phyloP scores from a whole-genome alignment of 371 early-diverging fungal species.

The Fennellomyces sp. region DNA sequence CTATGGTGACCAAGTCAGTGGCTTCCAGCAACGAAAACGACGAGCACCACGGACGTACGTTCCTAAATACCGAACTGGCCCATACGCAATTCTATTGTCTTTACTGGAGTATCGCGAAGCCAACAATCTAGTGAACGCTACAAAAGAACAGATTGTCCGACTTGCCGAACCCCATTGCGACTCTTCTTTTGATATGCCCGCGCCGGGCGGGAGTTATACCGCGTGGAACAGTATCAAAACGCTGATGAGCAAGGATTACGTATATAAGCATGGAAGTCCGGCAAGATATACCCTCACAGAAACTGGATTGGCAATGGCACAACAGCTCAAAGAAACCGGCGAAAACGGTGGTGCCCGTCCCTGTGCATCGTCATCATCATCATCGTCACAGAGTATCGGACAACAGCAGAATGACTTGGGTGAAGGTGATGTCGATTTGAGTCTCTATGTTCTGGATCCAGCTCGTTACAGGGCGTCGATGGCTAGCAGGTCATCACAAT shows the following conservation, averaged over 20 bases:
- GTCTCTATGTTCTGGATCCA: constrained; percentile 19
- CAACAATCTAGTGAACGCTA: constrained; percentile 23
- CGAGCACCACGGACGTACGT: constrained; percentile 59
- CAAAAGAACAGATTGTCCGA: constrained; percentile 62
- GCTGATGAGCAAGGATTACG: constrained; percentile 67
- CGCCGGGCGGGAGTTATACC: constrained; percentile 58
- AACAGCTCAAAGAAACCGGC: constrained; percentile 35
- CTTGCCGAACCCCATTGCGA: constrained; percentile 70
- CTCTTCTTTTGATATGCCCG: constrained; percentile 65
- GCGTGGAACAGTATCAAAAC: constrained; percentile 84
- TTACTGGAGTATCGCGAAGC: constrained; percentile 50
- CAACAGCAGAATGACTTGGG: not conserved
- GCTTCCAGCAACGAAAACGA: constrained; percentile 22
- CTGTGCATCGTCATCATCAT: not conserved
- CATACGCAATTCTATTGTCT: constrained; percentile 86
- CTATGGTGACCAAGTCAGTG: constrained; percentile 11
- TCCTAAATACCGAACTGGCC: constrained; percentile 81
- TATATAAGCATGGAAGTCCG: constrained; percentile 67
- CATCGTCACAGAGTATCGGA: not conserved
- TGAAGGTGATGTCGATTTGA: constrained; percentile 16
- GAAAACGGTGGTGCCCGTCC: not conserved
- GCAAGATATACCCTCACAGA: constrained; percentile 74
- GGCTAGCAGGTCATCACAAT: too few relatives aligned
- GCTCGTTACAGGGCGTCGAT: not conserved
- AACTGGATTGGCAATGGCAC: constrained; percentile 68